Conservation (phyloP, 1,284 basidiomycete genomes). For the Megacollybia platyphylla region DNA sequence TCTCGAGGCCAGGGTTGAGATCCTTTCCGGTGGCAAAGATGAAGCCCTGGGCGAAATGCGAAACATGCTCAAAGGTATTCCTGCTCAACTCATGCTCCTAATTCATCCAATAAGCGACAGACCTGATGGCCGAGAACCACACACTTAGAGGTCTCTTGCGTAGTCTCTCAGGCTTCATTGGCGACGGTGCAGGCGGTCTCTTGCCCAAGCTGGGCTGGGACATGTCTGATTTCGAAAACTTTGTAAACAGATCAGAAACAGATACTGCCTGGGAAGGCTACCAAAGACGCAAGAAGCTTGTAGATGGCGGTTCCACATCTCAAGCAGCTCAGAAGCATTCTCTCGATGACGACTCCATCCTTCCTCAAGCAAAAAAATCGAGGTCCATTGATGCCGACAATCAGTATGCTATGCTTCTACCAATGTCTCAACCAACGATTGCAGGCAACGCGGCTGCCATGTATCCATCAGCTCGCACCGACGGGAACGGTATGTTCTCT, state of each 20-base stretch:
- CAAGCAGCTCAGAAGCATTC: conserved; percentile 22
- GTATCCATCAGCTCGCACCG: conserved; percentile 23
- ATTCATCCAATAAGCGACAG: conserved; percentile 19
- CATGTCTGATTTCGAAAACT: conserved; percentile 63
- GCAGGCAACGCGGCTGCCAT: conserved; percentile 18
- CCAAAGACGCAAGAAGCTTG: conserved; percentile 47
- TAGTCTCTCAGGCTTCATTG: conserved; percentile 68
- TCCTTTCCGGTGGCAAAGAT: conserved; percentile 81
- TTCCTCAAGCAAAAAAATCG: conserved; percentile 35
- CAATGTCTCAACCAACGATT: conserved; percentile 29
- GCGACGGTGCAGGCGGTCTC: conserved; percentile 70
- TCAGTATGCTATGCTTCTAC: conserved; percentile 41
- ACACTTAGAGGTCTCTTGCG: conserved; percentile 69
- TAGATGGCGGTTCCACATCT: conserved; percentile 12
- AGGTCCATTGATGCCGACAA: conserved; percentile 34
- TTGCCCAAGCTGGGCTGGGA: conserved; percentile 74
- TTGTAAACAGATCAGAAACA: conserved; percentile 75
- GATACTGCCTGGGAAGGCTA: conserved; percentile 88
- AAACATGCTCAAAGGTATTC: conserved; percentile 63
- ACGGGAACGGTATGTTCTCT: conserved; percentile 38
- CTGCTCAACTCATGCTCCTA: conserved; percentile 6
- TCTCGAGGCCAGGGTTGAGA: conserved; percentile 83
- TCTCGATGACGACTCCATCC: conserved; percentile 36
- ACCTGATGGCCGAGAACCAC: conserved; percentile 83
- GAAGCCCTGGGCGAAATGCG: conserved; percentile 74